These are phyloP conservation scores for Chaetomium cochliodes DNA, from an alignment of 495 filamentous ascomycete species.

Conservation along the genomic window DNA sequence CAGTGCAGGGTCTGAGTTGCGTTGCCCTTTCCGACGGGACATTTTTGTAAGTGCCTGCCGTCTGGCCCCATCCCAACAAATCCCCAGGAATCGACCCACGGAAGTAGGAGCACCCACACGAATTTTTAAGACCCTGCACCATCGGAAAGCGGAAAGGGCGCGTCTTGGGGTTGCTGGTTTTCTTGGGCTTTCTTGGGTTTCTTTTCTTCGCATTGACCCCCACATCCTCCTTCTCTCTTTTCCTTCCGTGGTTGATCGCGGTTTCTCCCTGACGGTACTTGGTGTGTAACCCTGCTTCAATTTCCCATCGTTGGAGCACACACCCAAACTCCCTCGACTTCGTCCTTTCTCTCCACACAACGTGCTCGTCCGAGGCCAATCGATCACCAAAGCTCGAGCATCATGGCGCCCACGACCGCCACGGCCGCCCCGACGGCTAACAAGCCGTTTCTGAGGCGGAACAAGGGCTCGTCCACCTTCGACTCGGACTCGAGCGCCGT, in stretches of 20 bases:
- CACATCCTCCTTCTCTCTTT: conserved; percentile 8
- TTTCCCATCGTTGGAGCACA: neutral
- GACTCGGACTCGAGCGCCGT: conserved; percentile 57
- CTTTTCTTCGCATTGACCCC: conserved; percentile 2
- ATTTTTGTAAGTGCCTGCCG: neutral
- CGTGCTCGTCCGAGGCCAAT: conserved; percentile 12
- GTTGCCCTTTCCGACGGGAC: neutral
- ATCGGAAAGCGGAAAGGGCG: conserved; percentile 13
- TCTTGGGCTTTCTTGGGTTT: no score
- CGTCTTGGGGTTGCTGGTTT: no score
- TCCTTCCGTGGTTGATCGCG: conserved; percentile 17
- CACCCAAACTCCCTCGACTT: conserved; percentile 10
- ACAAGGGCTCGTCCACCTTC: conserved; percentile 35
- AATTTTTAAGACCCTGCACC: conserved; percentile 26
- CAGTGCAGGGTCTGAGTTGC: neutral
- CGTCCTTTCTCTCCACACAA: conserved; percentile 6
- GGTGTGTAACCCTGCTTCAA: neutral
- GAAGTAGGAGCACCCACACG: conserved; percentile 19
- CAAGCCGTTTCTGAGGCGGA: conserved; percentile 44
- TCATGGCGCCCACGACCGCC: conserved; percentile 43
- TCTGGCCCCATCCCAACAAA: conserved; percentile 29
- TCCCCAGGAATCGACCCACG: conserved; percentile 32
- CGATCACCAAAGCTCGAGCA: conserved; percentile 16
- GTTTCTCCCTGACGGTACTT: conserved; percentile 18
- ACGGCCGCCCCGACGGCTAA: conserved; percentile 40